Base-by-base conservation (phyloP, 2,329 filamentous ascomycete species). In the Gyromitra esculenta region DNA sequence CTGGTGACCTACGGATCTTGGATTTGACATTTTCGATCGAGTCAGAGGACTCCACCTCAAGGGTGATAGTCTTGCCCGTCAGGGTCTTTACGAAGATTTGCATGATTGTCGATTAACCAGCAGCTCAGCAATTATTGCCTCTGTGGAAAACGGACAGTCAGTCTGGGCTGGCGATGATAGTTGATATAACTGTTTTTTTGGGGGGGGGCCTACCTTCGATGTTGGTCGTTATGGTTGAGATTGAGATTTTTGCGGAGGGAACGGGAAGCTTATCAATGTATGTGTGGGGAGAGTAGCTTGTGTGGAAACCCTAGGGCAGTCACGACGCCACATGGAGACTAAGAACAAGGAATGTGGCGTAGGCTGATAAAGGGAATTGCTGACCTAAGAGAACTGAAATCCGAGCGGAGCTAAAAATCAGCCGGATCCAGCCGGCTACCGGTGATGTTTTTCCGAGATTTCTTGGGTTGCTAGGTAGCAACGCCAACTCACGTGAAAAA, bases 11-110 rank as follows among this genome's bases (percentile, higher is more conserved):
- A 90, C 89, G 89, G 83, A 91, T 91, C 91, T 99, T 98, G 89
- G 92, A 93, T 91, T 98, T 98, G 89, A 99, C 96, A 91, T 98
- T 98, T 91, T 98, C 96, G 87, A 99, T 98, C 85, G 95, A 98
- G 88, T 99, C 96, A 85, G 91, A 95, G 84, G 94, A 97, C 91
- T 98, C 96, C 88, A 98, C 96, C 94, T 99, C 96, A 84, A 99
- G 94, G 92, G 96, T 98, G 92, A 98, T 98, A 85, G 96, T 98
- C 92, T 98, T 98, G 85, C 96, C 96, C 92, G 96, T 98, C 83
- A 98, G 89, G 89, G 90, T 91, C 87, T 91, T 91, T 84, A 91
- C 90, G 88, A 91, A 91, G 86, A 91, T 91, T 88, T 91, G 89
- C 89, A 91, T 91, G 86, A 86, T 89, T 89, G 88, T 88, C 45